Evolutionary conservation across 2,329 filamentous ascomycete genomes (phyloP), one percentile per base, ranked within the genome.

Genomic region (Fusarium papillatum): DNA sequence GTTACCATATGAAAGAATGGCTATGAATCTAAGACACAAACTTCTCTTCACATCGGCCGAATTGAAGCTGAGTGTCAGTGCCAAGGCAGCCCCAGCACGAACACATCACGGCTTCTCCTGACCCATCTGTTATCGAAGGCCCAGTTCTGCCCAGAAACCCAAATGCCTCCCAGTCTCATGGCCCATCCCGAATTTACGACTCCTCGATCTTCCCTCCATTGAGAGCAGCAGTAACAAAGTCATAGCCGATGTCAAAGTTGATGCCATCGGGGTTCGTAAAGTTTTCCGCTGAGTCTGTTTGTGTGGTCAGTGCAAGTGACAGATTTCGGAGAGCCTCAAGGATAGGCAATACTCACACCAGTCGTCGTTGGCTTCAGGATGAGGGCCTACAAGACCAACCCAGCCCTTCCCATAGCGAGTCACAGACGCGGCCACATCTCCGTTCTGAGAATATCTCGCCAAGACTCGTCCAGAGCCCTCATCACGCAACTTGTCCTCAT

Each of bases 371-470:
- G 80, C 80, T 64, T 81, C 79, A 1, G 79, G 79, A 57, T 80
- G 80, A 53, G 79, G 76, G 0, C 80, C 80, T 11, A 75, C 70
- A 13, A 79, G 69, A 11, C 77, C 80, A 17, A 81, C 78, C 69
- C 68, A 74, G 8, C 80, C 80, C 13, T 76, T 69, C 14, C 77
- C 77, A 46, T 75, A 75, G 14, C 70, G 66, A 29, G 72, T 79
- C 55, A 79, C 59, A 6, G 75, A 74, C 4, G 79, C 80, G 7
- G 79, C 79, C 2, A 80, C 76, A 69, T 80, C 48, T 5, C 73
- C 74, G 10, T 74, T 76, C 41, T 46, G 69, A 3, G 78, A 79
- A 53, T 81, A 81, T 11, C 69, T 68, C 5, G 66, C 78, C 31
- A 81, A 31, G 1, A 80, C 68, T 31, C 38, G 57, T 13, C 60